Percentiles rank a stretch among this genome's conserved stretches.
Conservation (phyloP, 495 filamentous ascomycete genomes). For the Trichocladium uniseriatum region DNA sequence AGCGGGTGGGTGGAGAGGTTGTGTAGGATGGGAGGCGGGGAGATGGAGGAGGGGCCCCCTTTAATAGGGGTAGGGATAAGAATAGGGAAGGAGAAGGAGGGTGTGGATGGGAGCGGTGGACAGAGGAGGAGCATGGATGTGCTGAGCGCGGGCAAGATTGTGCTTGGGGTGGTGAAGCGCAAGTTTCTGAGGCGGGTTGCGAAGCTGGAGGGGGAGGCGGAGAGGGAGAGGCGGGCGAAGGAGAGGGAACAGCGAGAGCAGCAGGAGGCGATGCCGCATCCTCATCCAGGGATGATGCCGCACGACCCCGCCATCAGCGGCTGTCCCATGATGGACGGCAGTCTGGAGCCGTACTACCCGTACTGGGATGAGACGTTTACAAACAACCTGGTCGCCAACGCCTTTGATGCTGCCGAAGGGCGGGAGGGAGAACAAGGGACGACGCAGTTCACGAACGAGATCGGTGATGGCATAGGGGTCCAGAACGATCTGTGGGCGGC, state of each 20-base stretch:
- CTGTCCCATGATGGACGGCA: slow-evolving; percentile 42
- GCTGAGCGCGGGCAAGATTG: slow-evolving; percentile 29
- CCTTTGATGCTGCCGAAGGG: too few species aligned
- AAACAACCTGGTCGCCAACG: background rate
- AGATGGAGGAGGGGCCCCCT: too few species aligned
- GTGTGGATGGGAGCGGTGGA: background rate
- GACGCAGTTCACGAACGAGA: too few species aligned
- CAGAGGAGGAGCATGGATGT: slow-evolving; percentile 21
- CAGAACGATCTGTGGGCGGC: slow-evolving; percentile 19
- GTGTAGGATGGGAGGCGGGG: slow-evolving; percentile 15
- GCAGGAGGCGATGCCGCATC: background rate
- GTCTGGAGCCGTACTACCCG: slow-evolving; percentile 31
- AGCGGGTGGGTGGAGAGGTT: slow-evolving; percentile 24
- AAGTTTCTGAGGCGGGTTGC: slow-evolving; percentile 33
- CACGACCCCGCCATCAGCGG: slow-evolving; percentile 10
- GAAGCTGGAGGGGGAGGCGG: slow-evolving; percentile 19
- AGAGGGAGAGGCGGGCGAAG: background rate
- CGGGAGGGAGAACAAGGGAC: too few species aligned
- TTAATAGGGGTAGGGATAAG: slow-evolving; percentile 3
- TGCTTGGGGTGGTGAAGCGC: slow-evolving; percentile 28
- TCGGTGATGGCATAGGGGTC: too few species aligned
- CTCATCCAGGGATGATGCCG: background rate
- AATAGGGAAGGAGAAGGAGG: background rate
- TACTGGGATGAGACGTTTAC: slow-evolving; percentile 33
- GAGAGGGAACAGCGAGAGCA: slow-evolving; percentile 4